Evolutionary conservation across 164 flowering plant species (phyloP).

Genomic region (Dillenia suffruticosa): DNA sequence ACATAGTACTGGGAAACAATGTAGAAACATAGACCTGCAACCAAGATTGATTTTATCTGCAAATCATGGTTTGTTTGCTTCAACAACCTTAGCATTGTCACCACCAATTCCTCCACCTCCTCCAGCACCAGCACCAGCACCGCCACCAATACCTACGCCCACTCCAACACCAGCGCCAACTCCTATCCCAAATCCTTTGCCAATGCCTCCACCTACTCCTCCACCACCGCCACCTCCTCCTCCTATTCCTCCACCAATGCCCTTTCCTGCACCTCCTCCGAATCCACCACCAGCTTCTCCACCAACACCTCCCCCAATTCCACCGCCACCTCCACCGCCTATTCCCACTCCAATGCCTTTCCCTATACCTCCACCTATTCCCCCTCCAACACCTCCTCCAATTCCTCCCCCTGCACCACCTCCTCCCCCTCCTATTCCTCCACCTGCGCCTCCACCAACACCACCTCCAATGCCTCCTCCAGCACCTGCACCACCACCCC

Average conservation of each 20-base stretch:
- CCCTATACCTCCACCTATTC: slow-evolving; percentile 6
- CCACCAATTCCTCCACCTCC: too few species aligned
- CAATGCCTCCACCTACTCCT: not conserved
- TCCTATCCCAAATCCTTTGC: too few species aligned
- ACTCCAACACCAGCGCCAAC: too few species aligned
- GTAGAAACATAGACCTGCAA: too few species aligned
- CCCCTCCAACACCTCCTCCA: not conserved
- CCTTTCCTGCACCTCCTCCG: slow-evolving; percentile 6
- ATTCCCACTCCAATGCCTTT: slow-evolving; percentile 6
- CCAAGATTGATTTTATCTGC: too few species aligned
- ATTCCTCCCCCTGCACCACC: not conserved
- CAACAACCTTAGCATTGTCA: too few species aligned
- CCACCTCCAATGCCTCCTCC: not conserved
- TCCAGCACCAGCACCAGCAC: too few species aligned
- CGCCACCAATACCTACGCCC: too few species aligned
- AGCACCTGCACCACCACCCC: not conserved
- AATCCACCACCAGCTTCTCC: slow-evolving; percentile 1
- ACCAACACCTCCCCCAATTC: slow-evolving; percentile 9
- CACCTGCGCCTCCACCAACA: not conserved
- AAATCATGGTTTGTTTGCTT: too few species aligned
- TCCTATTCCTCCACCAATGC: slow-evolving; percentile 1
- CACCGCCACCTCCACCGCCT: slow-evolving; percentile 9
- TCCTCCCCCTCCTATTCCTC: slow-evolving; percentile 1
- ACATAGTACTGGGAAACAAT: too few species aligned
- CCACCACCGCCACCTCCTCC: slow-evolving; percentile 5